Base-by-base conservation (phyloP, 805 yeast species). In the Ogataea nonfermentans region DNA sequence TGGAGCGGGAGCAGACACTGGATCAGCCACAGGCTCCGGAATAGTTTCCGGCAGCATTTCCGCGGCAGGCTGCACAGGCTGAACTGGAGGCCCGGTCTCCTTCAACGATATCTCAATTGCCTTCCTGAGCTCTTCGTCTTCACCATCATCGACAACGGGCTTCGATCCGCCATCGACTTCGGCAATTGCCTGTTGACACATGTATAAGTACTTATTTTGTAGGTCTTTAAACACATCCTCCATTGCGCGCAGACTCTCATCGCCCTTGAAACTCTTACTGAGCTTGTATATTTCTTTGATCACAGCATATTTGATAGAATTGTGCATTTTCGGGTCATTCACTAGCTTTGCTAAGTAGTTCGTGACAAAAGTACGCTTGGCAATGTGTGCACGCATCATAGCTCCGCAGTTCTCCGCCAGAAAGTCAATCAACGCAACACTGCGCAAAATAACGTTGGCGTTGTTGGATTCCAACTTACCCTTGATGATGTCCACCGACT, bases 371-470 rank as follows among this genome's bases (percentile, higher is more conserved):
- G 66, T 49, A 46, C 72, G 70, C 14, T 84, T 71, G 13, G 85
- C 79, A 25, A 84, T 73, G 48, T 76, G 79, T 32, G 70, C 79
- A 49, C 76, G 78, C 65, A 79, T 71, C 56, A 78, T 70, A 9
- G 87, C 76, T 3, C 90, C 90, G 59, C 91, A 83, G 58, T 84
- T 84, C 56, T 83, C 88, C 2, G 88, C 86, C 20, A 84, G 53
- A 5, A 88, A 76, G 20, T 74, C 71, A 14, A 81, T 55, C 32
- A 78, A 50, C 0, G 81, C 63, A 13, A 84, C 54, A 0, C 84
- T 62, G 54, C 85, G 70, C 35, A 84, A 59, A 28, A 81, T 74
- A 3, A 80, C 78, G 56, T 84, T 84, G 14, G 85, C 90, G 52
- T 80, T 81, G 19, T 66, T 62, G 25, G 68, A 67, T 19, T 62